Evolutionary conservation across 2,329 filamentous ascomycete genomes (phyloP).

Genomic region (Phoma sp.): DNA sequence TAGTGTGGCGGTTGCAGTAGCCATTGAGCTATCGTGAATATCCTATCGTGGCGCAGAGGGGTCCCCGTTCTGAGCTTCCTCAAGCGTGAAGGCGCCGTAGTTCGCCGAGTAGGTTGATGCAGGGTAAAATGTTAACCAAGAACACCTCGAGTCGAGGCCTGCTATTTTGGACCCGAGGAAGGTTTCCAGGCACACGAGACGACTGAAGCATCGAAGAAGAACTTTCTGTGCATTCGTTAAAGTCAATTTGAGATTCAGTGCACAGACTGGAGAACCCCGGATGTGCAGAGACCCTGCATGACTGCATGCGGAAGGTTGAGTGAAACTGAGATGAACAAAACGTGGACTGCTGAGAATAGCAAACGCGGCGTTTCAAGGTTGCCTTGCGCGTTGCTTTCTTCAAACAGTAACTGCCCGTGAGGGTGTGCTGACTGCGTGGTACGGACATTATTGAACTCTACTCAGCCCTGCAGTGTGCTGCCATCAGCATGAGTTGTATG

Average conservation of each 20-base stretch:
- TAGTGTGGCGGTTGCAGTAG: slow-evolving; percentile 8
- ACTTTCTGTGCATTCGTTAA: slow-evolving; percentile 5
- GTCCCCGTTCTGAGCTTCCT: slow-evolving; percentile 1
- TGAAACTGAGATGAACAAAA: slow-evolving; percentile 11
- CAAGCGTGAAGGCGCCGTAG: neutral
- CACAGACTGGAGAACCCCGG: slow-evolving; percentile 26
- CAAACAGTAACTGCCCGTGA: slow-evolving; percentile 12
- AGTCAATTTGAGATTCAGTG: slow-evolving; percentile 9
- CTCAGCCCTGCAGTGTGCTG: slow-evolving; percentile 40
- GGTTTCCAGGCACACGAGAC: slow-evolving; percentile 11
- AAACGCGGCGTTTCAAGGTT: slow-evolving; percentile 9
- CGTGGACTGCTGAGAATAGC: slow-evolving; percentile 20
- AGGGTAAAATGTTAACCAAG: neutral
- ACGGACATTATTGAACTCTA: slow-evolving; percentile 31
- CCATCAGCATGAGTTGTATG: slow-evolving; percentile 20
- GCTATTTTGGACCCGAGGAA: slow-evolving; percentile 1
- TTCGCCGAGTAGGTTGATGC: slow-evolving; percentile 2
- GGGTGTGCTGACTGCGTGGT: slow-evolving; percentile 43
- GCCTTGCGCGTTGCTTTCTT: slow-evolving; percentile 8
- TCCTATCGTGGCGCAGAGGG: slow-evolving; percentile 6
- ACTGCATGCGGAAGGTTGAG: slow-evolving; percentile 20
- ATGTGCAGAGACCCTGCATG: slow-evolving; percentile 15
- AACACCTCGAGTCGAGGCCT: slow-evolving; percentile 6
- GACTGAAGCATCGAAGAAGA: neutral
- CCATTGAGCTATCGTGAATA: slow-evolving; percentile 3